Evolutionary conservation across 371 early-diverging fungal species (phyloP), one percentile per base, ranked within the genome.

Genomic region (Mortierella sp.): DNA sequence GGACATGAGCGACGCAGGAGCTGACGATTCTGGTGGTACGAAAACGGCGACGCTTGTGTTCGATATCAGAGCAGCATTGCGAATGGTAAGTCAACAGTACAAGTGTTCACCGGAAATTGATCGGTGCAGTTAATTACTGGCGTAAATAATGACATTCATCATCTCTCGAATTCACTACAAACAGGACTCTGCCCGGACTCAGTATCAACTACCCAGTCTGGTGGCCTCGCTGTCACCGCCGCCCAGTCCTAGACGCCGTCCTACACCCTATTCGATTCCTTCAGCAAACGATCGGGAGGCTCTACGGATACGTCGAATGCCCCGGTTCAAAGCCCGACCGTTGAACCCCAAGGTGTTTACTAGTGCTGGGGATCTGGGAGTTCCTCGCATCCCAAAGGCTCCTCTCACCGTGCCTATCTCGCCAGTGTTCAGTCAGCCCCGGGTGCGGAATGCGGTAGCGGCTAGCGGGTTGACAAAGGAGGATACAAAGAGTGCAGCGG

Each of bases 281-380:
- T 78, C 79, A 4, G 24, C 53, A 0, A 43, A 64, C 26, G 83
- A 83, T 14, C 83, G 83, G 3, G 76, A 78, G 41, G 58, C 43
- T 2, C 68, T 83, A 22, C 64, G 83, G 14, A n/a, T 44, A 9
- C 71, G 68, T 16, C 74, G 83, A 2, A 61, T 52, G 66, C 74
- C 75, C 19, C 66, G 48, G 29, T 78, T 78, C 68, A 78, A 78
- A 64, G 83, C 83, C 13, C 48, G 78, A 16, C 83, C 83, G 0
- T 52, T 83, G 53, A 76, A 83, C 39, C 83, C 83, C 0, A 78
- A 76, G 45, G 70, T 82, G 43, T 78, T 83, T 48, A 83, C 83
- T 19, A 71, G 83, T 29, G 83, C 83, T 6, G 83, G 83, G 1
- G 83, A 83, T 53, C 48, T 75, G 9, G 83, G 83, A 4, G 76